phyloP scores from a whole-genome alignment of 495 filamentous ascomycete species.

The Aspergillus cavernicola region DNA sequence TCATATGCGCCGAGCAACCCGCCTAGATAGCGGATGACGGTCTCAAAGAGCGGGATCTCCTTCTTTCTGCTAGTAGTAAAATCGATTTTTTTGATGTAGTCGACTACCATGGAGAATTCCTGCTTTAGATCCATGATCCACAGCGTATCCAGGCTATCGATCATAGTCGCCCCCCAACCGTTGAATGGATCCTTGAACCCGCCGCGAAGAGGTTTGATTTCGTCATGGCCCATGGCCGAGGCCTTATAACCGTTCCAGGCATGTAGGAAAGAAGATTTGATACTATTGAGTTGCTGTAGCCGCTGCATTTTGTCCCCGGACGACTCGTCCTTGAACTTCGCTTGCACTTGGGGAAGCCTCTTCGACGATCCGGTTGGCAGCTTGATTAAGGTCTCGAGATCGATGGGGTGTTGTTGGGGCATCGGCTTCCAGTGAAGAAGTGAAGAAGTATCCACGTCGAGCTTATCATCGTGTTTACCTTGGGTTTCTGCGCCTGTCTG shows the following conservation, averaged over 20 bases:
- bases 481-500: slow-evolving; percentile 37
- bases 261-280: slow-evolving; percentile 64
- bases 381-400: slow-evolving; percentile 62
- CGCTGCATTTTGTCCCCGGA: slow-evolving; percentile 57
- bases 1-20: slow-evolving; percentile 82
- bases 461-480: slow-evolving; percentile 39
- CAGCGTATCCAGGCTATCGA: slow-evolving; percentile 88
- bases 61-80: slow-evolving; percentile 69
- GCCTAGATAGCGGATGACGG: slow-evolving; percentile 81
- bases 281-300: slow-evolving; percentile 55
- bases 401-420: slow-evolving; percentile 71
- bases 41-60: slow-evolving; percentile 81
- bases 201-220: slow-evolving; percentile 64
- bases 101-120: slow-evolving; percentile 84
- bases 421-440: slow-evolving; percentile 66
- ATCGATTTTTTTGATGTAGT: slow-evolving; percentile 75
- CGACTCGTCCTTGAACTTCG: slow-evolving; percentile 62
- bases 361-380: slow-evolving; percentile 70
- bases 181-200: slow-evolving; percentile 72
- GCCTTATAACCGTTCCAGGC: slow-evolving; percentile 75
- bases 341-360: slow-evolving; percentile 72
- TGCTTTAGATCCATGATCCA: slow-evolving; percentile 94
- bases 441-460: slow-evolving; percentile 29
- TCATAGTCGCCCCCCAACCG: slow-evolving; percentile 91
- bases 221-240: slow-evolving; percentile 76